Evolutionary conservation across 2,329 filamentous ascomycete genomes (phyloP).

Genomic region (Helotiales sp.): DNA sequence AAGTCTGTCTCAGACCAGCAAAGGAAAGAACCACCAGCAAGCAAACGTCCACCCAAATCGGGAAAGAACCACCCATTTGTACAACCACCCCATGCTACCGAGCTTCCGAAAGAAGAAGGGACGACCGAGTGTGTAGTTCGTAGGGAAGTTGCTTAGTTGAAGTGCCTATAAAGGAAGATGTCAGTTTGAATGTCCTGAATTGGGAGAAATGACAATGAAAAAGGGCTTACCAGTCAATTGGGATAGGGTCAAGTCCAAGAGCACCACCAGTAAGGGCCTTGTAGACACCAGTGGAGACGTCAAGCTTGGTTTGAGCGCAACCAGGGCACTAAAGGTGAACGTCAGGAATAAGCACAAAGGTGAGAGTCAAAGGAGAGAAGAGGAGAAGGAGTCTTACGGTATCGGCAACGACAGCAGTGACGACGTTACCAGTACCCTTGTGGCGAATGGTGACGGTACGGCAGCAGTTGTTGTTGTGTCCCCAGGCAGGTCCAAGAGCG

Average conservation of each 20-base stretch:
- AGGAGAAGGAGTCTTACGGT: background rate
- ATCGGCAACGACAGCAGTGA: background rate
- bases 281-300: background rate
- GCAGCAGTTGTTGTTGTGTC: constrained; percentile 9
- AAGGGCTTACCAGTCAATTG: constrained; percentile 8
- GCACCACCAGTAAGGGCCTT: background rate
- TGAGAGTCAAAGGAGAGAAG: too few relatives aligned
- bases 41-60: too few relatives aligned
- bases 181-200: background rate
- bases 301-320: background rate
- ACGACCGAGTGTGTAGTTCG: background rate
- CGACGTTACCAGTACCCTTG: background rate
- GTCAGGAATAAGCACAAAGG: background rate
- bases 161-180: background rate
- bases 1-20: too few relatives aligned
- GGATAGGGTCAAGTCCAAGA: background rate
- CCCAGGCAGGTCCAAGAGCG: constrained; percentile 5
- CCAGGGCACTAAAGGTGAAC: background rate
- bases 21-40: too few relatives aligned
- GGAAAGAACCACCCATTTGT: background rate
- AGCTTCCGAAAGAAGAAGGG: background rate
- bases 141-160: background rate
- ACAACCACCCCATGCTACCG: background rate
- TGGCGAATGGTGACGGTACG: background rate
- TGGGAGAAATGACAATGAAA: background rate